Evolutionary conservation across 2,329 filamentous ascomycete species (phyloP), one percentile per base, ranked within the genome.

Genomic region (Exophiala xenobiotica): DNA sequence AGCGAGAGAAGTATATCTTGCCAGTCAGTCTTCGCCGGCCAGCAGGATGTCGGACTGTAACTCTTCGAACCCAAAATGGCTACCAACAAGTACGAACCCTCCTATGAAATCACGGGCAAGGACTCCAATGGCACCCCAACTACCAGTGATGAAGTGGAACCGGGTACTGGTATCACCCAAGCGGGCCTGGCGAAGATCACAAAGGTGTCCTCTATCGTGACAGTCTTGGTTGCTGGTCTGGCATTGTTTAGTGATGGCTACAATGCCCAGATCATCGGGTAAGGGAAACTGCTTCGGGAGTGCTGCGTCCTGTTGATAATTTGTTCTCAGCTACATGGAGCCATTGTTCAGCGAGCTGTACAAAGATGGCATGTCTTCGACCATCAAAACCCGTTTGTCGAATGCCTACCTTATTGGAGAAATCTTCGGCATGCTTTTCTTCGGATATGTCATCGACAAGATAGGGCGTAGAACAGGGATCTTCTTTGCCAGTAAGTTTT

Each of bases 341-440:
- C 64, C 66, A 8, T 49, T 71, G 4, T 68, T 71, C 39, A 59
- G 63, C 0, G 59, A 61, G 12, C 59, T 70, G 58, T 70, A 70
- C 59, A 62, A 62, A 23, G 51, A 68, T 12, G 60, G 54, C 38
- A 63, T 68, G 58, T 66, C 65, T 1, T 51, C 56, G 6, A 62
- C 67, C 8, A 75, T 78, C 60, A 76, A 77, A 61, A 70, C 74
- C 2, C 70, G 78, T 4, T 72, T 82, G 3, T 77, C 75, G 33
- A 81, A 82, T 58, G 73, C 78, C 2, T 78, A 77, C 54, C 68
- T 81, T 4, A 74, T 81, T 44, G 80, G 79, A 40, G 75, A 78
- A 64, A 79, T 80, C 49, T 65, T 80, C 44, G 79, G 79, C 44
- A 82, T 81, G 73, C 64, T 81, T 6, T 66, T 74, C 58, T 80